phyloP scores from a whole-genome alignment of 768 basidiomycete genomes.

The Serendipita indica region DNA sequence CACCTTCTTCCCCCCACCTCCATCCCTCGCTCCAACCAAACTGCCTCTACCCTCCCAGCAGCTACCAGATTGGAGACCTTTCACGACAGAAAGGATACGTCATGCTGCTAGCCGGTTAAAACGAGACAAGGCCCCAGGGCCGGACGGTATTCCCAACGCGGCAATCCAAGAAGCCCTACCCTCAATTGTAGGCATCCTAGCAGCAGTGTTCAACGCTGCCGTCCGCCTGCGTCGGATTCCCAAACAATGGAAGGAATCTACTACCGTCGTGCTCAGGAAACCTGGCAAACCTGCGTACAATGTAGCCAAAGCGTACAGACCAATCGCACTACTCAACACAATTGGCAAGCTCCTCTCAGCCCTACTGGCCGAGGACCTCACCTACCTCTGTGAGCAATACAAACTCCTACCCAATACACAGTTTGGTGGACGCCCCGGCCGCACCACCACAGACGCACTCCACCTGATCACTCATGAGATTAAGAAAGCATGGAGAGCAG shows the following conservation, averaged over 20 bases:
- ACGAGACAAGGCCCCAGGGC: slow-evolving; percentile 13
- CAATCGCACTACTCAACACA: slow-evolving; percentile 9
- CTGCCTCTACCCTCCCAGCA: not conserved
- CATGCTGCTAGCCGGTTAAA: not conserved
- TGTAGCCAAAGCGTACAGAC: slow-evolving; percentile 11
- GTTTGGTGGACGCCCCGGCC: slow-evolving; percentile 12
- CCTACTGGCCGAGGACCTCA: not conserved
- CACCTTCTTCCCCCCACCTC: not conserved
- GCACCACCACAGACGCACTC: slow-evolving; percentile 12
- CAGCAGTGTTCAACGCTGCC: not conserved
- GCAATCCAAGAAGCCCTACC: not conserved
- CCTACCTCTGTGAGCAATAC: not conserved
- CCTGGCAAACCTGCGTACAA: slow-evolving; percentile 12
- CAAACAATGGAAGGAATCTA: not conserved
- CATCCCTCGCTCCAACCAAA: not conserved
- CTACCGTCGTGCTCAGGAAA: slow-evolving; percentile 11
- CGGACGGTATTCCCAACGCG: slow-evolving; percentile 11
- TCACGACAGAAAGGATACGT: not conserved
- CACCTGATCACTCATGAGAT: slow-evolving; percentile 18
- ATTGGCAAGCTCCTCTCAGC: slow-evolving; percentile 9
- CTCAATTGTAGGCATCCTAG: not conserved
- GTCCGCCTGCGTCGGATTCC: not conserved
- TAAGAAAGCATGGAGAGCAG: slow-evolving; percentile 10
- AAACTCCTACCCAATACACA: slow-evolving; percentile 10
- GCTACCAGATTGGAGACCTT: not conserved